These are phyloP conservation scores for Pezicula radicicola DNA, from an alignment of 2,329 filamentous ascomycete genomes.

Conservation along the genomic window DNA sequence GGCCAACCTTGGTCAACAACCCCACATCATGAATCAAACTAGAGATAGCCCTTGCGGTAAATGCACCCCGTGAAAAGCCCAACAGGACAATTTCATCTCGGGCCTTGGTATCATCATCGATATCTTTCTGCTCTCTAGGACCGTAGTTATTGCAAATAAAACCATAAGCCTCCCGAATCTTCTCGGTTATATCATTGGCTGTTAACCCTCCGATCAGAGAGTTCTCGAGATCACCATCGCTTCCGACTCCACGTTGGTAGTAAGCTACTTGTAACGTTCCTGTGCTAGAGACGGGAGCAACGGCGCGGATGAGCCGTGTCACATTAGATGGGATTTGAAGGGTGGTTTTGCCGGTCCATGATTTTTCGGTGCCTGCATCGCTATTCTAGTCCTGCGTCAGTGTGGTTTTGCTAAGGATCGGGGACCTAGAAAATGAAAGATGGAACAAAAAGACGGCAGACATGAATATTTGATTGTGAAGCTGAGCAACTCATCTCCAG, in stretches of 20 bases:
- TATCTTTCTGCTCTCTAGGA: slow-evolving; percentile 16
- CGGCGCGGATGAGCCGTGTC: slow-evolving; percentile 54
- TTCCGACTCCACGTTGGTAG: slow-evolving; percentile 59
- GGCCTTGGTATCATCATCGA: slow-evolving; percentile 11
- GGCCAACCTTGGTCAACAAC: slow-evolving; percentile 37
- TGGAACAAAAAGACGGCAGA: too few relatives aligned
- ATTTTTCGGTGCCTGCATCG: slow-evolving; percentile 12
- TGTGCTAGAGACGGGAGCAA: slow-evolving; percentile 47
- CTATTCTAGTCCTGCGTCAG: slow-evolving; percentile 8
- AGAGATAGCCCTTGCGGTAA: slow-evolving; percentile 34
- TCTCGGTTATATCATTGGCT: slow-evolving; percentile 49
- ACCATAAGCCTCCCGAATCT: slow-evolving; percentile 45
- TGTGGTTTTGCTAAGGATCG: too few relatives aligned
- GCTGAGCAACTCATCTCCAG: too few relatives aligned
- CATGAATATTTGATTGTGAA: too few relatives aligned
- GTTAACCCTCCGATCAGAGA: slow-evolving; percentile 50
- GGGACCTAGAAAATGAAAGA: too few relatives aligned
- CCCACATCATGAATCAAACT: slow-evolving; percentile 33
- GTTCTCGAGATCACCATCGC: slow-evolving; percentile 44
- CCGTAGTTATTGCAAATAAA: slow-evolving; percentile 43
- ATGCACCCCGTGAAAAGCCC: slow-evolving; percentile 38
- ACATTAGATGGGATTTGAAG: slow-evolving; percentile 49
- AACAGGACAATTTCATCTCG: slow-evolving; percentile 33
- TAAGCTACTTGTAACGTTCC: slow-evolving; percentile 54
- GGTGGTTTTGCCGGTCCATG: slow-evolving; percentile 6